A percentile compares a stretch with the other conserved stretches of the same genome.
phyloP scores from a whole-genome alignment of 352 stramenopile species.

The Chrysophaeum taylorii region DNA sequence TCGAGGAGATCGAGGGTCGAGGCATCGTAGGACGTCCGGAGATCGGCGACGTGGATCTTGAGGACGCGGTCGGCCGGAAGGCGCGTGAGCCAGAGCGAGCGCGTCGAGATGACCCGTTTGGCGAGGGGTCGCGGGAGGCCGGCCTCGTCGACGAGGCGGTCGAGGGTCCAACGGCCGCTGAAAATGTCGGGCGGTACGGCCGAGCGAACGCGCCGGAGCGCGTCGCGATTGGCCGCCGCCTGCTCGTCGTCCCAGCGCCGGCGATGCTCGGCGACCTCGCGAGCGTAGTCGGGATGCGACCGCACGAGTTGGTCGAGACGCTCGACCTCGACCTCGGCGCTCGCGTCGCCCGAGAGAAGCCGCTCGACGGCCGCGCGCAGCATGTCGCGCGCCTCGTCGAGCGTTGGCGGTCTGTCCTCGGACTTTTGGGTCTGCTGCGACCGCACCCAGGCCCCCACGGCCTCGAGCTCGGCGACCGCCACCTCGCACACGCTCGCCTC shows the following conservation, averaged over 20 bases:
- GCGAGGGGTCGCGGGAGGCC: not conserved
- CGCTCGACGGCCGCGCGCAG: slow-evolving; percentile 7
- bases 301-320: slow-evolving; percentile 30
- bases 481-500: not conserved
- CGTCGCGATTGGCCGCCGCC: slow-evolving; percentile 12
- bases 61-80: slow-evolving; percentile 21
- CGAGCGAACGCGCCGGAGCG: slow-evolving; percentile 14
- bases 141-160: not conserved
- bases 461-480: slow-evolving; percentile 3
- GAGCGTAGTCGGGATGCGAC: slow-evolving; percentile 28
- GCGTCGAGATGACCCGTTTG: not conserved
- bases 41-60: slow-evolving; percentile 36
- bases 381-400: not conserved
- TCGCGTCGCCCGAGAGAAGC: slow-evolving; percentile 14
- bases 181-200: slow-evolving; percentile 23
- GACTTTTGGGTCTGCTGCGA: not conserved
- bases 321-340: slow-evolving; percentile 26
- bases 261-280: slow-evolving; percentile 18
- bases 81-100: slow-evolving; percentile 33
- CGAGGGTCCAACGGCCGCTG: not conserved
- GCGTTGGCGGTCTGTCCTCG: not conserved
- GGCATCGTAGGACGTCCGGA: slow-evolving; percentile 30
- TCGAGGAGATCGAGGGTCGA: slow-evolving; percentile 36
- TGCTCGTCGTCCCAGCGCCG: slow-evolving; percentile 21
- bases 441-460: not conserved